Evolutionary conservation across 2,329 filamentous ascomycete species (phyloP), one percentile per base, ranked within the genome.

Genomic region (Aspergillus intermedius): DNA sequence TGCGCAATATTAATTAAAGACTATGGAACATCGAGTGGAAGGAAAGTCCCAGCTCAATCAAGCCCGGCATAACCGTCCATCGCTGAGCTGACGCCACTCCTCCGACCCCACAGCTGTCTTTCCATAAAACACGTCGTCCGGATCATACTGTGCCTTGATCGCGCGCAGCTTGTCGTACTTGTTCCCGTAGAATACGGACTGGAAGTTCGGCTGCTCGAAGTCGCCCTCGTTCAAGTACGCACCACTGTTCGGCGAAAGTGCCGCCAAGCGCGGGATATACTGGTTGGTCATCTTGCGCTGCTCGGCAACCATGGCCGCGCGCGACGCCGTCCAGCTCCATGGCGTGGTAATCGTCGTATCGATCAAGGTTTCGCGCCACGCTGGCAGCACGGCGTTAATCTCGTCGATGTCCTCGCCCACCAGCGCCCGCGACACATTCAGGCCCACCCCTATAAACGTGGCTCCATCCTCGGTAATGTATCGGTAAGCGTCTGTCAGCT

Each of bases 61-160:
- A 28, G 57, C 49, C 47, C 61, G 58, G 50, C 73, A 75, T 59
- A 74, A 62, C 10, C 69, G 61, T 5, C 72, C 73, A 51, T 69
- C 59, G 3, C 54, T 54, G 1, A 51, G 58, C 8, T 68, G 61
- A 9, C 53, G 59, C 75, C 76, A 80, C 15, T 53, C 57, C 45
- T 81, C 77, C 48, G 74, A 77, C 0, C 77, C 78, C 5, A 81
- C 77, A 3, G 67, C 73, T n/a, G 69, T 73, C 5, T 17, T 30
- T 62, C 2, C 64, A 32, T 71, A 74, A 54, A 74, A 73, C 42
- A 73, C 54, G 37, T 63, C 60, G 0, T 63, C 39, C 4, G 71
- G 71, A 51, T 75, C 73, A 53, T 68, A 74, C 47, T 69, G 67
- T 8, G 59, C 52, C 64, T 75, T 75, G 23, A 75, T 59, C 6